Conservation (phyloP, 2,329 filamentous ascomycete species). For the Ophiostoma angusticollis region DNA sequence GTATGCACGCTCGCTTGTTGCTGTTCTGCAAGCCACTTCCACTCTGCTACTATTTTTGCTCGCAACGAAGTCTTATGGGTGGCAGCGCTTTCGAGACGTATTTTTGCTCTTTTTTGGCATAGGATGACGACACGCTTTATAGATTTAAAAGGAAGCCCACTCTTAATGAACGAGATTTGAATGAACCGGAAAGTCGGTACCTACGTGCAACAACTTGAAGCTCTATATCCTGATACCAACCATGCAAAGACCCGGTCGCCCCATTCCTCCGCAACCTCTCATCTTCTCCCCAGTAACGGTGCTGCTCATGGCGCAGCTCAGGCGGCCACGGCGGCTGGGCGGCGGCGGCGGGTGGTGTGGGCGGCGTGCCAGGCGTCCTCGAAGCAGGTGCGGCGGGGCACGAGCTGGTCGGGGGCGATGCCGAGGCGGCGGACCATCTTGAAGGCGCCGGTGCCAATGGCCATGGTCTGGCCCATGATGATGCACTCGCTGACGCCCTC, state of each 20-base stretch:
- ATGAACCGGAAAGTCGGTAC: no score
- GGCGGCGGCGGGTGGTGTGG: background rate
- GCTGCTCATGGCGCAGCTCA: no score
- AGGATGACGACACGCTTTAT: conserved; percentile 5
- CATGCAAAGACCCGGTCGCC: no score
- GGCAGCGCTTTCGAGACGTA: background rate
- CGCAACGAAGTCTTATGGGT: background rate
- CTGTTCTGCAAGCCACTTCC: background rate
- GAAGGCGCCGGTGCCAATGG: conserved; percentile 82
- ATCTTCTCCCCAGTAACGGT: no score
- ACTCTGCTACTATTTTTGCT: background rate
- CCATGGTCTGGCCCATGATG: conserved; percentile 94
- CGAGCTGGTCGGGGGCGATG: conserved; percentile 46
- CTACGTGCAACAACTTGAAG: no score
- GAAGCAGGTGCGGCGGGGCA: conserved; percentile 50
- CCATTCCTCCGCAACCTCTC: no score
- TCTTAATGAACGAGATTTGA: conserved; percentile 1
- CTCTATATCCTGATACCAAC: no score
- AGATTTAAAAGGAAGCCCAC: background rate
- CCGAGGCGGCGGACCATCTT: conserved; percentile 71
- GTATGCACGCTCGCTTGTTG: background rate
- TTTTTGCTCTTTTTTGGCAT: background rate
- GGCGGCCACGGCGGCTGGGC: background rate
- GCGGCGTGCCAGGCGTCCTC: conserved; percentile 48
- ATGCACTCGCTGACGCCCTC: conserved; percentile 94